Evolutionary conservation across 2,329 filamentous ascomycete species (phyloP).

Genomic region (Cadophora sp.): DNA sequence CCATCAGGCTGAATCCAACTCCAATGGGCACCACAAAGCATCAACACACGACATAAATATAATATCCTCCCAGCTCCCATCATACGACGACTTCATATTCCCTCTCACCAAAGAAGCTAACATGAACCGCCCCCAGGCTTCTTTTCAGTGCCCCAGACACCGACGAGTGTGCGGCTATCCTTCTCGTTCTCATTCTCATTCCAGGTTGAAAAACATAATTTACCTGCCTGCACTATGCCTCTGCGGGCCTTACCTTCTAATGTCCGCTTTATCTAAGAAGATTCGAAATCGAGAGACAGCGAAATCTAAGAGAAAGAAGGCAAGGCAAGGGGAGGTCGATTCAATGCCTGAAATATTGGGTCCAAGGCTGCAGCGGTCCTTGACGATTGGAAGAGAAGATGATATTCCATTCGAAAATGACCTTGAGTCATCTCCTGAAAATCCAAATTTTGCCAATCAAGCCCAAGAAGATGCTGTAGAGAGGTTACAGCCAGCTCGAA

Average conservation of each 20-base stretch:
- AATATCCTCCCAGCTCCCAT: no score
- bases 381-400: conserved; percentile 13
- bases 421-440: neutral
- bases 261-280: neutral
- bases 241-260: neutral
- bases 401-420: neutral
- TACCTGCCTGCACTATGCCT: neutral
- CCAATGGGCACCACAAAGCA: no score
- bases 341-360: conserved; percentile 1
- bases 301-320: neutral
- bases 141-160: no score
- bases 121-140: neutral
- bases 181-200: no score
- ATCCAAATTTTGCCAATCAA: neutral
- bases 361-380: neutral
- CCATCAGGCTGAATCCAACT: no score
- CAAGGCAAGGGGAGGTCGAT: neutral
- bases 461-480: neutral
- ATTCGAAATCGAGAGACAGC: neutral
- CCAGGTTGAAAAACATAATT: neutral
- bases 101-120: neutral
- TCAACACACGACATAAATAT: no score
- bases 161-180: no score
- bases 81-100: no score
- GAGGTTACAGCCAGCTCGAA: neutral